phyloP scores from a whole-genome alignment of 2,329 filamentous ascomycete species.

The Gremmenia infestans region DNA sequence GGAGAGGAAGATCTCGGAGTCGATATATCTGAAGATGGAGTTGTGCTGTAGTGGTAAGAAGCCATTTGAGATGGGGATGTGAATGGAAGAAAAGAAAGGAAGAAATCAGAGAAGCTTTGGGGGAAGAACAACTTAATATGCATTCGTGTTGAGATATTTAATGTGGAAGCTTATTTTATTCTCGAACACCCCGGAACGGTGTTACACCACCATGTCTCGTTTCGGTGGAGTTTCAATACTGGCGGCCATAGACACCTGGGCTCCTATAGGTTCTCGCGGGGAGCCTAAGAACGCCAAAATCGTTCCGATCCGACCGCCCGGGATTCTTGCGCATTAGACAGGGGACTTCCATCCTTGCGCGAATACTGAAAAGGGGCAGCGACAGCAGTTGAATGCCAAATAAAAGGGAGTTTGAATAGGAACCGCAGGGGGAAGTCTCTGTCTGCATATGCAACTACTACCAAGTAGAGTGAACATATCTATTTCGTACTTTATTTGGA shows the following conservation, averaged over 20 bases:
- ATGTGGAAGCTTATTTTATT: conserved; percentile 17
- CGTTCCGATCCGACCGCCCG: neutral
- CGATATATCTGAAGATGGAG: conserved; percentile 23
- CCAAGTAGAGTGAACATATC: neutral
- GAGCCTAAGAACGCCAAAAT: neutral
- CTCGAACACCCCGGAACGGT: conserved; percentile 1
- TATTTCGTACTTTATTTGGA: neutral
- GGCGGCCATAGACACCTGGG: neutral
- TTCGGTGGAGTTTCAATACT: conserved; percentile 28
- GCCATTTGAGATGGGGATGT: conserved; percentile 21
- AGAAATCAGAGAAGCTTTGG: conserved; percentile 4
- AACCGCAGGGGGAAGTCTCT: neutral
- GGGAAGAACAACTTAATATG: conserved; percentile 19
- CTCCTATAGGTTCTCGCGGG: neutral
- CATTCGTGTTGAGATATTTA: conserved; percentile 11
- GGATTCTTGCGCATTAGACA: neutral
- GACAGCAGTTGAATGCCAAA: neutral
- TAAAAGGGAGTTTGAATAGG: neutral
- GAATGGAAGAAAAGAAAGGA: neutral
- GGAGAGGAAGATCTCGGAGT: conserved; percentile 28
- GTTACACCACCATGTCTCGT: conserved; percentile 23
- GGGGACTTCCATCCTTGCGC: neutral
- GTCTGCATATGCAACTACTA: neutral
- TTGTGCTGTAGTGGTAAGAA: conserved; percentile 22
- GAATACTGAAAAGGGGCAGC: neutral